Conservation (phyloP, 768 basidiomycete genomes). For the Butyriboletus loyo region DNA sequence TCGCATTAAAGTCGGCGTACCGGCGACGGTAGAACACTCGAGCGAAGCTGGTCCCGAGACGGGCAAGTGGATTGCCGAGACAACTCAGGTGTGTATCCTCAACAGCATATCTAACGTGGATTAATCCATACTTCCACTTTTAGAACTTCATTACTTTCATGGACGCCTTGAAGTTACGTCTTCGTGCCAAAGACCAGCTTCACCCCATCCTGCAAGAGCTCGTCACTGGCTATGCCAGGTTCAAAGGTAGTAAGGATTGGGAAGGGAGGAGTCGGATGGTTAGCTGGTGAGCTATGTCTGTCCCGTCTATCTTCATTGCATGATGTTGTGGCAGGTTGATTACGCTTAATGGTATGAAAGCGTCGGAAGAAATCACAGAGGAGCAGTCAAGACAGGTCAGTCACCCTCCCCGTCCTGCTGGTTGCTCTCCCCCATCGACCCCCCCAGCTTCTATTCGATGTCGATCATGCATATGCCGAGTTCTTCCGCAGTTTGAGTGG, state of each 20-base stretch:
- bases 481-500: slow-evolving; percentile 76
- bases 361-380: slow-evolving; percentile 92
- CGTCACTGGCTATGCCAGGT: slow-evolving; percentile 90
- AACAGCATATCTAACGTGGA: neutral
- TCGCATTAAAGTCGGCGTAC: slow-evolving; percentile 86
- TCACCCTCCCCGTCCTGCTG: neutral
- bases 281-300: slow-evolving; percentile 61
- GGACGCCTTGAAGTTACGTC: slow-evolving; percentile 89
- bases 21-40: slow-evolving; percentile 95
- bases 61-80: slow-evolving; percentile 96
- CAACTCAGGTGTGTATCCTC: slow-evolving; percentile 69
- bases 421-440: neutral
- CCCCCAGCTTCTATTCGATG: slow-evolving; percentile 85
- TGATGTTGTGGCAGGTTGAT: slow-evolving; percentile 64
- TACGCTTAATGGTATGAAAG: slow-evolving; percentile 94
- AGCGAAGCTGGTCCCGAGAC: slow-evolving; percentile 91
- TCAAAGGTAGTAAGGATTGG: slow-evolving; percentile 95
- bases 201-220: slow-evolving; percentile 94
- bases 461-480: slow-evolving; percentile 93
- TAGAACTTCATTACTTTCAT: slow-evolving; percentile 98
- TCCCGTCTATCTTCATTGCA: neutral
- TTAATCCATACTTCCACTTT: neutral
- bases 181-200: slow-evolving; percentile 96
- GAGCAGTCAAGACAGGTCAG: slow-evolving; percentile 90
- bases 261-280: slow-evolving; percentile 90